These are phyloP conservation scores for Lactarius indigo DNA, from an alignment of 768 basidiomycete genomes.

Conservation along the genomic window DNA sequence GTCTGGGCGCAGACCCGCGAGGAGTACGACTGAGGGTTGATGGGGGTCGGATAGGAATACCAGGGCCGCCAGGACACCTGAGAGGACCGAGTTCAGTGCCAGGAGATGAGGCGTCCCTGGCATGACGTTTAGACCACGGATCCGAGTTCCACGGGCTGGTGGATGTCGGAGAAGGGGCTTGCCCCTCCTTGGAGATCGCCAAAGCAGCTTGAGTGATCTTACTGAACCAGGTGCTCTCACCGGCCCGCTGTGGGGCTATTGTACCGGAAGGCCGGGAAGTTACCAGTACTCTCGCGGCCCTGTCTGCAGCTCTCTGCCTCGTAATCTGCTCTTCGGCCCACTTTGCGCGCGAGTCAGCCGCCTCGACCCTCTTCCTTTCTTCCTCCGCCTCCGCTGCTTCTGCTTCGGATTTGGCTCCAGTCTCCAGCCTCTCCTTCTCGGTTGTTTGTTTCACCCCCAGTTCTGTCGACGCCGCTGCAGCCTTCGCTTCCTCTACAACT, in stretches of 20 bases:
- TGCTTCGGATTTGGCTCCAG: neutral
- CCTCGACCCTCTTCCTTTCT: neutral
- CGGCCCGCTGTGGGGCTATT: slow-evolving; percentile 1
- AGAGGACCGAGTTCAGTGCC: neutral
- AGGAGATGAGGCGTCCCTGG: neutral
- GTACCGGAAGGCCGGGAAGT: neutral
- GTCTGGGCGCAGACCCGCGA: neutral
- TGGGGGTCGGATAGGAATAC: neutral
- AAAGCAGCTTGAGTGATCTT: neutral
- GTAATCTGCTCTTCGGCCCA: neutral
- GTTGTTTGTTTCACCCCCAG: neutral
- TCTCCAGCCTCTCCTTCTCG: neutral
- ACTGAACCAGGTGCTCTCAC: neutral
- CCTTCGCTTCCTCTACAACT: neutral
- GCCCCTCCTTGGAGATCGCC: neutral
- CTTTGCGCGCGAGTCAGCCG: neutral
- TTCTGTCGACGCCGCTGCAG: neutral
- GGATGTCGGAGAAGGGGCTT: neutral
- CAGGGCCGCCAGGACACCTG: neutral
- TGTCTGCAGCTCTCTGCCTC: slow-evolving; percentile 7
- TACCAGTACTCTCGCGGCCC: neutral
- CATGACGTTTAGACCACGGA: neutral
- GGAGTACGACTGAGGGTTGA: neutral
- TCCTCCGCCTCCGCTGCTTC: neutral
- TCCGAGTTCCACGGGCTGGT: neutral